phyloP scores from a whole-genome alignment of 805 yeast genomes.

The Maudiozyma bulderi region DNA sequence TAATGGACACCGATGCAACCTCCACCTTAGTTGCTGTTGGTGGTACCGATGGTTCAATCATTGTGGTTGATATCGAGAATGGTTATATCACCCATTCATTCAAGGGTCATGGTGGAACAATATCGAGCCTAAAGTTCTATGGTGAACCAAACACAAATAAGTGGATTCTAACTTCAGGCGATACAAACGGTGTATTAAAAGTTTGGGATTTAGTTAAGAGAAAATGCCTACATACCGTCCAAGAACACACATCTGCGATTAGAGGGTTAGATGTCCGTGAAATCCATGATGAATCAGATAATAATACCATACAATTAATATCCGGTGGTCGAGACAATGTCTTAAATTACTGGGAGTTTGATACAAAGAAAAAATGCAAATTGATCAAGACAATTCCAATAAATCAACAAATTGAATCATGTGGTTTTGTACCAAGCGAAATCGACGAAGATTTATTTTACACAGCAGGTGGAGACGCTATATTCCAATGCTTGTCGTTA shows the following conservation, averaged over 20 bases:
- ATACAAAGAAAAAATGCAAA: slow-evolving; percentile 41
- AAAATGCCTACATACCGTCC: slow-evolving; percentile 50
- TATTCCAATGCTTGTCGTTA: slow-evolving; percentile 57
- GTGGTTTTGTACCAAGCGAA: slow-evolving; percentile 43
- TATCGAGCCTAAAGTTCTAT: slow-evolving; percentile 63
- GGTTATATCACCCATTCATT: slow-evolving; percentile 82
- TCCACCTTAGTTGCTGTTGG: slow-evolving; percentile 87
- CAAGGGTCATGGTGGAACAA: slow-evolving; percentile 87
- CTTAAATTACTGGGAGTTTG: slow-evolving; percentile 41
- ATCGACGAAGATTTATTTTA: slow-evolving; percentile 33
- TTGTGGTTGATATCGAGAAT: slow-evolving; percentile 86
- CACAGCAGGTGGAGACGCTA: slow-evolving; percentile 72
- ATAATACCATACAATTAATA: slow-evolving; percentile 44
- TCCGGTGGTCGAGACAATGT: slow-evolving; percentile 89
- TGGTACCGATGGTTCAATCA: slow-evolving; percentile 85
- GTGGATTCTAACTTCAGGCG: slow-evolving; percentile 77
- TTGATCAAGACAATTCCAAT: slow-evolving; percentile 61
- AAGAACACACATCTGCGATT: slow-evolving; percentile 76
- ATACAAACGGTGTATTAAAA: slow-evolving; percentile 45
- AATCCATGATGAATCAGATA: slow-evolving; percentile 3
- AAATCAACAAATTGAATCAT: slow-evolving; percentile 60
- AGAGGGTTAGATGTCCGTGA: slow-evolving; percentile 65
- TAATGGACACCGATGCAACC: slow-evolving; percentile 66
- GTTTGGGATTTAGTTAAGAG: slow-evolving; percentile 64
- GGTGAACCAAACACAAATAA: slow-evolving; percentile 59